Evolutionary conservation across 2,329 filamentous ascomycete genomes (phyloP).

Genomic region (Curvularia sp.): DNA sequence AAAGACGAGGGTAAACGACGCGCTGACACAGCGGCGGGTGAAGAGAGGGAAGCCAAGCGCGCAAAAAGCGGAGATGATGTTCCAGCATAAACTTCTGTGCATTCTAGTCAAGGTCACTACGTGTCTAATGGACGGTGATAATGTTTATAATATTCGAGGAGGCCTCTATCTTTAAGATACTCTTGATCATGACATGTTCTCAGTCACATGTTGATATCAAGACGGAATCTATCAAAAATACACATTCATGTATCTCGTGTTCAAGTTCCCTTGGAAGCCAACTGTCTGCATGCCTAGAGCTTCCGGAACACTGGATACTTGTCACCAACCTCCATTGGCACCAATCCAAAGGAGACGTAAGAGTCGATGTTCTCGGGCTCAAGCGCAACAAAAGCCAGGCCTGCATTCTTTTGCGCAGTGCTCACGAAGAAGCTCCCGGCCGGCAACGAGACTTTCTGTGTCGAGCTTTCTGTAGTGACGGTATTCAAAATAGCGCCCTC

Average conservation of each 20-base stretch:
- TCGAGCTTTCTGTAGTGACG: slow-evolving; percentile 38
- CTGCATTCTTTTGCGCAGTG: slow-evolving; percentile 49
- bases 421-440: slow-evolving; percentile 46
- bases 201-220: background rate
- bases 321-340: slow-evolving; percentile 47
- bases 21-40: slow-evolving; percentile 37
- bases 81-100: slow-evolving; percentile 12
- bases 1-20: slow-evolving; percentile 46
- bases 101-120: background rate
- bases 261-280: background rate
- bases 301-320: slow-evolving; percentile 44
- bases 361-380: slow-evolving; percentile 50
- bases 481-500: slow-evolving; percentile 46
- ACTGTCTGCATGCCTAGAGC: slow-evolving; percentile 6
- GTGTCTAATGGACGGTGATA: background rate
- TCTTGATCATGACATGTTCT: background rate
- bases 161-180: background rate
- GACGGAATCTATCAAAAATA: background rate
- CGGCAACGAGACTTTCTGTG: slow-evolving; percentile 37
- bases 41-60: slow-evolving; percentile 46
- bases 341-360: slow-evolving; percentile 48
- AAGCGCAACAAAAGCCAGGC: slow-evolving; percentile 47
- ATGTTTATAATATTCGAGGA: slow-evolving; percentile 3
- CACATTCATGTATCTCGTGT: background rate
- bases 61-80: slow-evolving; percentile 35